phyloP scores from a whole-genome alignment of 768 basidiomycete genomes.

The Boletellus ananas region DNA sequence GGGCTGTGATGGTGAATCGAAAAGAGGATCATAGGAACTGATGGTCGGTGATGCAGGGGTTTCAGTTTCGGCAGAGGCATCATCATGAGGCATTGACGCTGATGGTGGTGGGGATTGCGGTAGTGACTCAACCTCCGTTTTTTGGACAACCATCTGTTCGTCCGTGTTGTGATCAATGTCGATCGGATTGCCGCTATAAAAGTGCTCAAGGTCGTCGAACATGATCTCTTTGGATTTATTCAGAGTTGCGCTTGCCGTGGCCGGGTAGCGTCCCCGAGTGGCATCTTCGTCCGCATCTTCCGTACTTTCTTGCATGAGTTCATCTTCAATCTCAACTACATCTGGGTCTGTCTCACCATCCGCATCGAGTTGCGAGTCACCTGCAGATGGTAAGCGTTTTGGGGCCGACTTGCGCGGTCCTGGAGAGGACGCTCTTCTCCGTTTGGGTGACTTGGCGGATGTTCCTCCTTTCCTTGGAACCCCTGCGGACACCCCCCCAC shows the following conservation, averaged over 20 bases:
- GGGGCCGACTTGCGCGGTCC: conserved; percentile 18
- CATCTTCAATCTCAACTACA: conserved; percentile 35
- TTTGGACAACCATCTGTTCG: conserved; percentile 6
- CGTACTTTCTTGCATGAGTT: conserved; percentile 24
- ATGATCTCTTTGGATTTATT: conserved; percentile 7
- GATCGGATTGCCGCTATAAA: conserved; percentile 28
- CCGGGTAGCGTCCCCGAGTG: not conserved
- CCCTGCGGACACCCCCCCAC: conserved; percentile 7
- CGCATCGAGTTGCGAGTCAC: conserved; percentile 31
- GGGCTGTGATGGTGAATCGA: conserved; percentile 21
- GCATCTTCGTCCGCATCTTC: conserved; percentile 20
- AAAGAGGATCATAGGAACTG: conserved; percentile 25
- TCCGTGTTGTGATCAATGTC: conserved; percentile 28
- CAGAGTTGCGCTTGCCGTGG: conserved; percentile 1
- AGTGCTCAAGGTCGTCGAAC: conserved; percentile 31
- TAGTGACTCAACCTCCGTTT: conserved; percentile 1
- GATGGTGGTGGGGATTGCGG: not conserved
- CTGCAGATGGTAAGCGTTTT: conserved; percentile 20
- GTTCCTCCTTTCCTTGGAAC: conserved; percentile 4
- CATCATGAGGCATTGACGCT: not conserved
- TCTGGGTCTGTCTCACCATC: conserved; percentile 35
- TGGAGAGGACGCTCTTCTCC: conserved; percentile 30
- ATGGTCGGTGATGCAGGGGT: conserved; percentile 10
- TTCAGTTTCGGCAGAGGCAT: not conserved
- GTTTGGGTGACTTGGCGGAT: conserved; percentile 10